Conservation (phyloP, 768 basidiomycete genomes). For the Boletus rubroflammeus region DNA sequence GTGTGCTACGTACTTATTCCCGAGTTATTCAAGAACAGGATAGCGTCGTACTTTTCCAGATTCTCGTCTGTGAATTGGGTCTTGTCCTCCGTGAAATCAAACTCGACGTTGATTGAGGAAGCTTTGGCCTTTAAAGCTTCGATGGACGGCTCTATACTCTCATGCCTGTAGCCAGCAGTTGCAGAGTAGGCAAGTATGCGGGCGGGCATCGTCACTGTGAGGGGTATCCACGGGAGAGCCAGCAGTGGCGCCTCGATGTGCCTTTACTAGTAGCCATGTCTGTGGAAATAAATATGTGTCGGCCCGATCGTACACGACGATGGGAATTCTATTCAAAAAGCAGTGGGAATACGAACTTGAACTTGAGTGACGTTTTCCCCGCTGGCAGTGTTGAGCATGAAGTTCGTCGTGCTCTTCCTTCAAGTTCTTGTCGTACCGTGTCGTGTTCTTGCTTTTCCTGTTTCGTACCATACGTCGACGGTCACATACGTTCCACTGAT, state of each 20-base stretch:
- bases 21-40: conserved; percentile 67
- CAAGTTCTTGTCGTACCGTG: not conserved
- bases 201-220: conserved; percentile 29
- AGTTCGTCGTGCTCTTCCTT: not conserved
- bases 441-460: conserved; percentile 14
- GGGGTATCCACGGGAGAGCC: not conserved
- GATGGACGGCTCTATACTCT: conserved; percentile 71
- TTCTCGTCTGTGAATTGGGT: conserved; percentile 51
- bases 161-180: conserved; percentile 63
- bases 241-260: not conserved
- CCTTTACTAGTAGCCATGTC: not conserved
- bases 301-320: not conserved
- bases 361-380: not conserved
- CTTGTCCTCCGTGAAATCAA: conserved; percentile 65
- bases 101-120: conserved; percentile 45
- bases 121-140: conserved; percentile 47
- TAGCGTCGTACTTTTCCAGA: conserved; percentile 55
- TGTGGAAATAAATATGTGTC: not conserved
- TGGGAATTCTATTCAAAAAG: conserved; percentile 17
- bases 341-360: conserved; percentile 9
- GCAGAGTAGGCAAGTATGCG: conserved; percentile 58
- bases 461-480: not conserved
- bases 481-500: conserved; percentile 11
- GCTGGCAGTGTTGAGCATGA: conserved; percentile 8
- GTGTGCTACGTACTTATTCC: conserved; percentile 54